Evolutionary conservation across 192 early-diverging fungal genomes (phyloP).

Genomic region (Linnemannia hyalina): DNA sequence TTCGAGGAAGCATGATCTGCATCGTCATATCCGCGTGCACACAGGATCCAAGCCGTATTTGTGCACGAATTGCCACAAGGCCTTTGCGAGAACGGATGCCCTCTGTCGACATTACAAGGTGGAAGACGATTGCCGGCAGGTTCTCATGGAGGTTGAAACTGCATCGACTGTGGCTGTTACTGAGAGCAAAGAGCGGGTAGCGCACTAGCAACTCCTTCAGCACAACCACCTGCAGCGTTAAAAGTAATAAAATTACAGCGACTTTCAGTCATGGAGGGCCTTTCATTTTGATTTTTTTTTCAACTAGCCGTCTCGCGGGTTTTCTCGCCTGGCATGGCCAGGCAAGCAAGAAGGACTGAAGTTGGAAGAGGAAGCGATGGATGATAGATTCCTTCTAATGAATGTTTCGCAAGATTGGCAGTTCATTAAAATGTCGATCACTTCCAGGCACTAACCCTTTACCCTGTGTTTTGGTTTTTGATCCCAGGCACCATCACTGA

Average conservation of each 20-base stretch:
- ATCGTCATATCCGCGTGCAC: slow-evolving; percentile 79
- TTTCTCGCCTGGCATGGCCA: too few species aligned
- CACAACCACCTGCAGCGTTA: slow-evolving; percentile 2
- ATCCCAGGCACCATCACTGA: too few species aligned
- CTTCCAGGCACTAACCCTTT: too few species aligned
- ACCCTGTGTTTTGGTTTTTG: too few species aligned
- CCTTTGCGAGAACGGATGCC: slow-evolving; percentile 76
- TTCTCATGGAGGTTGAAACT: slow-evolving; percentile 54
- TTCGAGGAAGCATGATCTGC: slow-evolving; percentile 84
- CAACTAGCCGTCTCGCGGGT: too few species aligned
- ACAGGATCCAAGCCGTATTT: slow-evolving; percentile 74
- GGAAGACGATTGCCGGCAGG: slow-evolving; percentile 61
- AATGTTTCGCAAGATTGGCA: too few species aligned
- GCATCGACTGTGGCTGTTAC: slow-evolving; percentile 8
- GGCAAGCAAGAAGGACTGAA: too few species aligned
- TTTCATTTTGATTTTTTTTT: too few species aligned
- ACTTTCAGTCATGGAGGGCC: too few species aligned
- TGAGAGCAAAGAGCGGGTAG: slow-evolving; percentile 13
- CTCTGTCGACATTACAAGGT: slow-evolving; percentile 73
- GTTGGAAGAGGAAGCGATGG: too few species aligned
- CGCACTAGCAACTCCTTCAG: background rate
- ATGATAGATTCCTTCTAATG: too few species aligned
- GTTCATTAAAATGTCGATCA: too few species aligned
- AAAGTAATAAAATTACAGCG: background rate
- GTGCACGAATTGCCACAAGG: slow-evolving; percentile 69